A percentile compares a stretch with the other conserved stretches of the same genome.
Evolutionary conservation across 2,329 filamentous ascomycete species (phyloP).

Genomic region (Fusarium lyarnte): DNA sequence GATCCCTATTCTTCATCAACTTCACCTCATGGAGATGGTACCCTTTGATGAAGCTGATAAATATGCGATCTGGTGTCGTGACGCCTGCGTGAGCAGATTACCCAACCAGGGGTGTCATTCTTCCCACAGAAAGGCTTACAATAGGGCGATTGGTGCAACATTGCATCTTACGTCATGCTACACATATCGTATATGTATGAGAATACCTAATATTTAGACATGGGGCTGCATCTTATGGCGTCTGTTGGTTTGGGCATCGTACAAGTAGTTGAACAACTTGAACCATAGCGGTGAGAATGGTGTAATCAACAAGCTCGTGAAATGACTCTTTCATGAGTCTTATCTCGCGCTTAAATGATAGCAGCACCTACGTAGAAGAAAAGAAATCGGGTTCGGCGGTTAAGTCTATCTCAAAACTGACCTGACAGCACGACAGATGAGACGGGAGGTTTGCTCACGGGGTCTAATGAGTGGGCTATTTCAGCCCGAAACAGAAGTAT

Average conservation of each 20-base stretch:
- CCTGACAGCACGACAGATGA: conserved; percentile 13
- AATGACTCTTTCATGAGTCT: background rate
- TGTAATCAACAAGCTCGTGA: background rate
- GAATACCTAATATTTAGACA: conserved; percentile 1
- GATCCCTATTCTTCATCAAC: background rate
- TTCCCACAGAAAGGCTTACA: background rate
- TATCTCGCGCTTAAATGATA: background rate
- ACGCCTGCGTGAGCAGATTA: background rate
- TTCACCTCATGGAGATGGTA: background rate
- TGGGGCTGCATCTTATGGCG: background rate
- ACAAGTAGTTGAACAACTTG: background rate
- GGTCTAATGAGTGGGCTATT: conserved; percentile 30
- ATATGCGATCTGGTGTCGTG: background rate
- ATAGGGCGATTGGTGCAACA: background rate
- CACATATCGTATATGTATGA: background rate
- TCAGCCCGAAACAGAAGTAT: conserved; percentile 29
- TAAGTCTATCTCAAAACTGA: conserved; percentile 14
- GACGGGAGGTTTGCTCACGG: conserved; percentile 37
- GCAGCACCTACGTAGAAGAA: background rate
- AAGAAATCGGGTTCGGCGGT: conserved; percentile 9
- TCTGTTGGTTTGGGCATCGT: background rate
- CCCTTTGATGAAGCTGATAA: background rate
- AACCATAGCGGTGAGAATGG: conserved; percentile 19
- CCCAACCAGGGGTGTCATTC: background rate
- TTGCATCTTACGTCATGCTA: conserved; percentile 27